phyloP scores from a whole-genome alignment of 1,284 basidiomycete genomes.

The Sporisorium sorghi region DNA sequence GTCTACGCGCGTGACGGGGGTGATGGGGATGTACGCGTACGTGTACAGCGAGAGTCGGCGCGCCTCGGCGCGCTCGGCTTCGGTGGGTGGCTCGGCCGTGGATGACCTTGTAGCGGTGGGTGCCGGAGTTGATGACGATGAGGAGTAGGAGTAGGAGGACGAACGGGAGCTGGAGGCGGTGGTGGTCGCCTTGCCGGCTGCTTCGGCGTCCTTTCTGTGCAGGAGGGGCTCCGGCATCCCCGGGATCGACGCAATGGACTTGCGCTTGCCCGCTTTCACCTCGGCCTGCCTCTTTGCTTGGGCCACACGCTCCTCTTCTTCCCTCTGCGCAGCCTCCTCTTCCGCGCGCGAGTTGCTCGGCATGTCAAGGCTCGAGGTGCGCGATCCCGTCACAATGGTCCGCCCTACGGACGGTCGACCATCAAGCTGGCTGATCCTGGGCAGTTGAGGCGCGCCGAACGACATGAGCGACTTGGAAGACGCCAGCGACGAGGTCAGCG shows the following conservation, averaged over 20 bases:
- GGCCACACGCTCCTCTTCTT: conserved; percentile 28
- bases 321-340: conserved; percentile 30
- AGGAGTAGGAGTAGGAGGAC: not conserved
- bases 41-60: conserved; percentile 52
- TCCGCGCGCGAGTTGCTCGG: conserved; percentile 15
- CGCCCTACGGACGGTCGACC: conserved; percentile 3
- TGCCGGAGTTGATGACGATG: not conserved
- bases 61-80: conserved; percentile 32
- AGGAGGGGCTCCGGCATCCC: conserved; percentile 39
- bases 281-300: conserved; percentile 40
- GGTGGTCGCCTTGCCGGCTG: not conserved
- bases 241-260: conserved; percentile 32
- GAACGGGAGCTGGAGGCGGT: no score
- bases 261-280: conserved; percentile 42
- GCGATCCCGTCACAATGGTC: conserved; percentile 8
- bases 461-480: conserved; percentile 36
- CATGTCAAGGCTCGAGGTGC: conserved; percentile 20
- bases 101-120: no score
- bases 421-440: conserved; percentile 19
- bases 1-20: conserved; percentile 46
- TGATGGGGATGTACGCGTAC: no score
- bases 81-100: conserved; percentile 1
- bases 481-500: conserved; percentile 15
- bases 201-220: conserved; percentile 14
- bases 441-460: conserved; percentile 36